These are phyloP conservation scores for Puccinia coronata DNA, from an alignment of 1,284 basidiomycete species.

Conservation along the genomic window DNA sequence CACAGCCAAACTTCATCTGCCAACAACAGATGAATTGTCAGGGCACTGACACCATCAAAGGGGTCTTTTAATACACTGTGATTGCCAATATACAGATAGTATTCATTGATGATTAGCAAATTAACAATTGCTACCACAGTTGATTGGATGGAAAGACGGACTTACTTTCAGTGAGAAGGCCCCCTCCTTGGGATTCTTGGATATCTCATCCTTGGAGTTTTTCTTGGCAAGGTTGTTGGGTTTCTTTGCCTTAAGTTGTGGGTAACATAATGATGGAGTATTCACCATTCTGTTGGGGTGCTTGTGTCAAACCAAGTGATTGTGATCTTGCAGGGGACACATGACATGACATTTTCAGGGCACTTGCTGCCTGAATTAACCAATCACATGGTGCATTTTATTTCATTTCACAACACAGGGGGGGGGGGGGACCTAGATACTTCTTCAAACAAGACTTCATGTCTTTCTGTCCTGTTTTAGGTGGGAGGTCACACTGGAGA, in stretches of 20 bases:
- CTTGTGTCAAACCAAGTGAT: neutral
- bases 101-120: too few relatives aligned
- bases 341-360: too few relatives aligned
- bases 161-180: constrained; percentile 8
- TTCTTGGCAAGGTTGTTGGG: neutral
- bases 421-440: neutral
- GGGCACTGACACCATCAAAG: neutral
- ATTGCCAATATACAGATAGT: constrained; percentile 1
- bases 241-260: constrained; percentile 18
- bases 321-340: constrained; percentile 6
- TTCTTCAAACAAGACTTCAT: neutral
- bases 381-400: too few relatives aligned
- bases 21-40: constrained; percentile 2
- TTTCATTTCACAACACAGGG: neutral
- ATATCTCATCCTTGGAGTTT: constrained; percentile 7
- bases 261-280: constrained; percentile 3
- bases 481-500: neutral
- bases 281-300: neutral
- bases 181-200: too few relatives aligned
- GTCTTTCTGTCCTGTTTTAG: neutral
- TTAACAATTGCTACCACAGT: too few relatives aligned
- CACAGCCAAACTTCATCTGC: neutral
- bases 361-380: too few relatives aligned
- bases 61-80: neutral
- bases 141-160: too few relatives aligned